These are phyloP conservation scores for Powellomyces hirtus DNA, from an alignment of 192 early-diverging fungal species.

Conservation along the genomic window DNA sequence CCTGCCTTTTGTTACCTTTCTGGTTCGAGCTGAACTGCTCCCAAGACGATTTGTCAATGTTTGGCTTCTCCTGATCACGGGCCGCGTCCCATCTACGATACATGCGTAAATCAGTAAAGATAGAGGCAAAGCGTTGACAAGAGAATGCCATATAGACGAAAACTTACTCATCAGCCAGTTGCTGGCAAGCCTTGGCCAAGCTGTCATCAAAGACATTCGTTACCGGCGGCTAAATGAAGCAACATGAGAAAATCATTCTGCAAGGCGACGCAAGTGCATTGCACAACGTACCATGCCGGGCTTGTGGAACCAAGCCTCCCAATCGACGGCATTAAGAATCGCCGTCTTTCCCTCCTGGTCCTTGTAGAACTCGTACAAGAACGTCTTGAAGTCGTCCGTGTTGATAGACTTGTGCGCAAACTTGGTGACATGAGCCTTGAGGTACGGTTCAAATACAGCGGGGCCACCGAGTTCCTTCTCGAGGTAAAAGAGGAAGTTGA, in stretches of 20 bases:
- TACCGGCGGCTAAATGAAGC: conserved; percentile 63
- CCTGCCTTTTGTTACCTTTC: conserved; percentile 44
- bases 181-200: conserved; percentile 75
- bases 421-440: conserved; percentile 61
- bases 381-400: conserved; percentile 84
- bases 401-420: conserved; percentile 88
- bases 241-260: background rate
- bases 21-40: conserved; percentile 72
- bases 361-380: conserved; percentile 77
- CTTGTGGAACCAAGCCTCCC: conserved; percentile 84
- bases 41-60: conserved; percentile 65
- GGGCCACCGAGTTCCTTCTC: conserved; percentile 85
- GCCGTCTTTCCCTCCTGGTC: conserved; percentile 64
- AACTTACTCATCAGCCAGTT: conserved; percentile 61
- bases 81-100: conserved; percentile 32
- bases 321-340: conserved; percentile 79
- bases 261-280: conserved; percentile 1
- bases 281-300: conserved; percentile 74
- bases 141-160: background rate
- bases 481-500: conserved; percentile 88
- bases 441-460: conserved; percentile 60
- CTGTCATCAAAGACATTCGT: conserved; percentile 80
- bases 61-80: conserved; percentile 37
- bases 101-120: no score
- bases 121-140: background rate